Base-by-base conservation (phyloP, 2,329 filamentous ascomycete species). In the Neonectria neomacrospora region DNA sequence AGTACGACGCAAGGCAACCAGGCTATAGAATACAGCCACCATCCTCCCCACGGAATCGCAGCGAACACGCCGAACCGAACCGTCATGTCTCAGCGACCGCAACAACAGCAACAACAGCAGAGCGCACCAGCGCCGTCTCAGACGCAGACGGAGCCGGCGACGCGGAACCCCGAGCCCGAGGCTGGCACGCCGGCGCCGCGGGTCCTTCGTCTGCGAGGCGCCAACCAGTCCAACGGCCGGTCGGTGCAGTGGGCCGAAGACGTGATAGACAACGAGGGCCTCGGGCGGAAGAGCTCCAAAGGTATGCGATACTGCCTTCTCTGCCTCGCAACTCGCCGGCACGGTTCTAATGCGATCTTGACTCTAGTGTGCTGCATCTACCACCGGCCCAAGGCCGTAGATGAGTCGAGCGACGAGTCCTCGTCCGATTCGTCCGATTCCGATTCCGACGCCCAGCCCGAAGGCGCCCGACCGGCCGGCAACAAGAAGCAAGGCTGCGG, bases 331-430 rank as follows among this genome's bases (percentile, higher is more conserved):
- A 26, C 2, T 14, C 26, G 14, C 48, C 10, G 26, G 4, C 23
- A 39, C 32, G 2, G 10, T 45, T 26, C 44, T 63, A 63, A 64
- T 48, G 26, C 54, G 18, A 7, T 11, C 18, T 18, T 2, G 14
- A 18, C 5, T 16, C 28, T 65, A 97, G 96, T 98, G n/a, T 99
- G 96, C 85, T 99, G 96, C 79, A 99, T 99, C 78, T 99, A 97
- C 81, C 95, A 97, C 81, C 91, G 91, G 64, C 90, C 93, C 7
- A 91, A 91, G 70, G 87, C 85, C 11, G 89, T 93, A 4, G 93
- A 91, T 76, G 95, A 98, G 77, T 96, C 92, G 32, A 94, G 90
- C 69, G 88, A 89, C 68, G 88, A 90, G 54, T 88, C 86, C 3
- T 87, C 83, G 14, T 85, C 83, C 22, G 89, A 88, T 14, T 85